Percentiles rank a stretch among this genome's conserved stretches.
Evolutionary conservation across 441 rosid species (phyloP).

Genomic region (Viola pubescens): DNA sequence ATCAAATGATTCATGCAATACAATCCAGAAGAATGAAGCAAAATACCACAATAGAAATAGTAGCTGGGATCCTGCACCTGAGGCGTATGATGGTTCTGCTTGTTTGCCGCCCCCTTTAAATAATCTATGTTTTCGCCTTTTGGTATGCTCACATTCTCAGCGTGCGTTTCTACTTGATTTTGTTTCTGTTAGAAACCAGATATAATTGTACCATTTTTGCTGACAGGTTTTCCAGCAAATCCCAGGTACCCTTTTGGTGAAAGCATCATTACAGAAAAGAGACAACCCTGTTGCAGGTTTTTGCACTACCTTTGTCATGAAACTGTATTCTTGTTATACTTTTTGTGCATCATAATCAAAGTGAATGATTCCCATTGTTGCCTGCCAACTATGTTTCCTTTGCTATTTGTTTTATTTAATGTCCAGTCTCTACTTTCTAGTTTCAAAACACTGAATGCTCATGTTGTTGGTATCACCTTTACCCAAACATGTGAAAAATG

Average conservation of each 20-base stretch:
- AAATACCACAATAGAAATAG: slow-evolving; percentile 25
- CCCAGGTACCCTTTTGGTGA: slow-evolving; percentile 74
- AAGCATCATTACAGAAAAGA: slow-evolving; percentile 60
- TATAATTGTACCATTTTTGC: slow-evolving; percentile 11
- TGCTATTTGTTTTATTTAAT: no score
- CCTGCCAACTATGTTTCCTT: no score
- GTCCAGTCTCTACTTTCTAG: no score
- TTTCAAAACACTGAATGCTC: no score
- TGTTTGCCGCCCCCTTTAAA: slow-evolving; percentile 22
- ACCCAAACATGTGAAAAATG: no score
- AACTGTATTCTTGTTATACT: background rate
- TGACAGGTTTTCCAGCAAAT: slow-evolving; percentile 73
- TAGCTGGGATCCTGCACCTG: slow-evolving; percentile 20
- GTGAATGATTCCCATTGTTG: no score
- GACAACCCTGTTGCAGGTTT: slow-evolving; percentile 53
- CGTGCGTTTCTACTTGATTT: slow-evolving; percentile 1
- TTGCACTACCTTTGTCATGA: background rate
- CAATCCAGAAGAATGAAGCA: slow-evolving; percentile 33
- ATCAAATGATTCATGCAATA: slow-evolving; percentile 48
- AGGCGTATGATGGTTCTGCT: slow-evolving; percentile 21
- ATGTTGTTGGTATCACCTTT: no score
- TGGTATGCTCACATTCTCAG: slow-evolving; percentile 29
- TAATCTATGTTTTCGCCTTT: slow-evolving; percentile 40
- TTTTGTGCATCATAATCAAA: background rate
- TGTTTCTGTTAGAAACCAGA: slow-evolving; percentile 1